Evolutionary conservation across 2,329 filamentous ascomycete species (phyloP).

Genomic region (Trichoderma sp.): DNA sequence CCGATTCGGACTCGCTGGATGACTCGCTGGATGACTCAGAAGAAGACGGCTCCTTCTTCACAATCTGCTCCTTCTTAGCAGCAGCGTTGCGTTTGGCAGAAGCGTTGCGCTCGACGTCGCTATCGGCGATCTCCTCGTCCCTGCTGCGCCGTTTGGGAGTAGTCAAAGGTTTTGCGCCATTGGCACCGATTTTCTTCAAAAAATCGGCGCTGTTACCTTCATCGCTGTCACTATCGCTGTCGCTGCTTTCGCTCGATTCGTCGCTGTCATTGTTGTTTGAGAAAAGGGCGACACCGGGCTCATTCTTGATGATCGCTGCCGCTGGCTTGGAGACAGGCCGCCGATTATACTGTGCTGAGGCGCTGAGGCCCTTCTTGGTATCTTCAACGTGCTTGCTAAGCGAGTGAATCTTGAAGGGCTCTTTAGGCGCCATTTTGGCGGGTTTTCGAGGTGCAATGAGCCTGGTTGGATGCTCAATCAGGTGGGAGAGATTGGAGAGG

Average conservation of each 20-base stretch:
- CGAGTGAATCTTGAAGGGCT: conserved; percentile 40
- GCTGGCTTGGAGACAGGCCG: conserved; percentile 30
- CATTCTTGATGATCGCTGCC: conserved; percentile 35
- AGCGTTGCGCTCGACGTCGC: conserved; percentile 41
- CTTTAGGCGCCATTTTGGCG: conserved; percentile 40
- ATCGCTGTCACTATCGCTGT: conserved; percentile 37
- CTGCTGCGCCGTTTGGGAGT: conserved; percentile 34
- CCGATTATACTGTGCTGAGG: conserved; percentile 38
- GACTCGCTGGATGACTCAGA: conserved; percentile 24
- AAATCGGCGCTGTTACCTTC: conserved; percentile 34
- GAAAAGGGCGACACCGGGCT: conserved; percentile 33
- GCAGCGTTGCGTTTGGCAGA: conserved; percentile 28
- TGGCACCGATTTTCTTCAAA: conserved; percentile 35
- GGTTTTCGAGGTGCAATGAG: conserved; percentile 22
- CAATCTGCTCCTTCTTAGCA: conserved; percentile 18
- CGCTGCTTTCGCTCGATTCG: conserved; percentile 38
- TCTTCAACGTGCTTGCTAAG: conserved; percentile 42
- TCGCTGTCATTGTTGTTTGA: conserved; percentile 35
- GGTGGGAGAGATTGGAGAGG: neutral
- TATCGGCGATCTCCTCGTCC: conserved; percentile 45
- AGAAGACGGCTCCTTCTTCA: conserved; percentile 12
- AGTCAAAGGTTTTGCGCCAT: conserved; percentile 21
- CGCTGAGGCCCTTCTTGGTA: conserved; percentile 39
- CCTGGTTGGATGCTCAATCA: conserved; percentile 29
- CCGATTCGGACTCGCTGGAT: conserved; percentile 19